phyloP scores from a whole-genome alignment of 257 asterid genomes.

The Gentiana macrophylla region DNA sequence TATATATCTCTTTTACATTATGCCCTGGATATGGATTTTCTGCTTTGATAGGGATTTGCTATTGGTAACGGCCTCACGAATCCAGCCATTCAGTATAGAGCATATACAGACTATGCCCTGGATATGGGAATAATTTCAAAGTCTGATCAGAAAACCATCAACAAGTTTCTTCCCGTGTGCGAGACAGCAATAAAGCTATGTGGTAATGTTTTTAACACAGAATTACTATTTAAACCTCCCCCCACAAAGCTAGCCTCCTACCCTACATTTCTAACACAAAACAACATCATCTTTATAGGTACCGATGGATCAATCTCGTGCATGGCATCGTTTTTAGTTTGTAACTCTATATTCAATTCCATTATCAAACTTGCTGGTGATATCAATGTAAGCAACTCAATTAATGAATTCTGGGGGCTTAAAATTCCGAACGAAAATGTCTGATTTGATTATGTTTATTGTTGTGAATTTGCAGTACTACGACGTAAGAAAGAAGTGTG shows the following conservation, averaged over 20 bases:
- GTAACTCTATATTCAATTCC: constrained; percentile 59
- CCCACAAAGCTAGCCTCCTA: no score
- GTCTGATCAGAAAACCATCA: constrained; percentile 63
- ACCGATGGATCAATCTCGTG: constrained; percentile 78
- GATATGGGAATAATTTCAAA: constrained; percentile 62
- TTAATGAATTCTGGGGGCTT: background rate
- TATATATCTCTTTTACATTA: background rate
- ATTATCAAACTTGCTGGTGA: constrained; percentile 52
- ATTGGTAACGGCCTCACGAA: constrained; percentile 89
- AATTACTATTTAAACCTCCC: no score
- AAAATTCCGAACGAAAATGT: background rate
- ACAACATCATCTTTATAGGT: constrained; percentile 38
- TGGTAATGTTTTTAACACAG: no score
- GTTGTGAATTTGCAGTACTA: constrained; percentile 38
- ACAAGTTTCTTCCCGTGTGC: constrained; percentile 48
- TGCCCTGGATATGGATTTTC: constrained; percentile 15
- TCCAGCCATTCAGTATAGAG: constrained; percentile 80
- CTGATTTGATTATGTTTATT: background rate
- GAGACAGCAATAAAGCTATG: no score
- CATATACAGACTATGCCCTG: constrained; percentile 84
- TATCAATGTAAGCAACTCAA: constrained; percentile 48
- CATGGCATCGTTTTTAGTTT: constrained; percentile 72
- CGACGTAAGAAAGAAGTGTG: constrained; percentile 65
- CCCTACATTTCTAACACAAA: background rate
- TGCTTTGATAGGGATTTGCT: constrained; percentile 64